Conservation (phyloP, 2,329 filamentous ascomycete species). For the Penicillium sp. region DNA sequence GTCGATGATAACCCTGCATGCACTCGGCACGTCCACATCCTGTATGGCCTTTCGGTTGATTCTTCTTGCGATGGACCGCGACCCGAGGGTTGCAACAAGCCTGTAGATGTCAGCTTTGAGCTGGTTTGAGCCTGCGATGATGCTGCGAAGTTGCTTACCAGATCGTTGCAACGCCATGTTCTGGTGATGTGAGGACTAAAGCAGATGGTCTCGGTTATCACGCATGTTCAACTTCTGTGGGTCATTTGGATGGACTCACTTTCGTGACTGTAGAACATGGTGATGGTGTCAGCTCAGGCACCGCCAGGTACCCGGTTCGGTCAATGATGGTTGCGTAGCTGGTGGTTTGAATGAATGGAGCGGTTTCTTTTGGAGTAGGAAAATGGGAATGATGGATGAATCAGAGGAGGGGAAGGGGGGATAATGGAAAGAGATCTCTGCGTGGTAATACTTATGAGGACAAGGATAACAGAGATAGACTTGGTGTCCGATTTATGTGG, state of each 20-base stretch:
- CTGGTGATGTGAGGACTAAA: conserved; percentile 70
- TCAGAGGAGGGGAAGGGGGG: neutral
- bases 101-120: conserved; percentile 45
- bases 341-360: neutral
- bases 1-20: conserved; percentile 80
- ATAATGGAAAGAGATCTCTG: neutral
- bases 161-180: conserved; percentile 90
- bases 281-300: neutral
- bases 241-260: conserved; percentile 52
- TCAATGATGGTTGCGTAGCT: neutral
- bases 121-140: conserved; percentile 10
- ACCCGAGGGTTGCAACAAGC: conserved; percentile 84
- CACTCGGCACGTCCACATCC: conserved; percentile 77
- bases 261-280: conserved; percentile 95
- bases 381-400: neutral
- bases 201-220: neutral
- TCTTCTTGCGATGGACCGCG: conserved; percentile 63
- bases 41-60: conserved; percentile 82
- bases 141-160: conserved; percentile 56
- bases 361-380: neutral
- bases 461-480: too few species aligned
- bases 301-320: neutral
- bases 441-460: too few species aligned
- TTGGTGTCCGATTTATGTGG: too few species aligned
- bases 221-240: neutral